Conservation (phyloP, 495 filamentous ascomycete species). For the Echria macrotheca region DNA sequence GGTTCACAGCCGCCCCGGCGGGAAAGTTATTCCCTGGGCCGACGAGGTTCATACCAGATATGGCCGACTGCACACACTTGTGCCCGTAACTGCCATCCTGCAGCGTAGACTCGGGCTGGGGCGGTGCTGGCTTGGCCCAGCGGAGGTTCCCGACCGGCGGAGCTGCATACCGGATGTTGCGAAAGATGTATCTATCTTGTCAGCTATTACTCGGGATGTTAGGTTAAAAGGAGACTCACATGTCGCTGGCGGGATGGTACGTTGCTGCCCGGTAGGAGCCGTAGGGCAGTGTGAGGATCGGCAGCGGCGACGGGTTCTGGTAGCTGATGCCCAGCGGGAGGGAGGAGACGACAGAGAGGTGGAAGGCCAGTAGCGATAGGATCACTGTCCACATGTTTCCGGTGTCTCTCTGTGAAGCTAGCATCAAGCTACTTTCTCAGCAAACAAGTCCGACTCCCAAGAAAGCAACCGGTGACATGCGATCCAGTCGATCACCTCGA, state of each 20-base stretch:
- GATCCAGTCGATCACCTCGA: too few relatives aligned
- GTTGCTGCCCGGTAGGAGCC: conserved; percentile 24
- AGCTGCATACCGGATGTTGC: conserved; percentile 55
- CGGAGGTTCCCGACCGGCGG: conserved; percentile 50
- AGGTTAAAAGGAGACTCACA: conserved; percentile 8
- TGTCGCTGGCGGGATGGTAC: conserved; percentile 16
- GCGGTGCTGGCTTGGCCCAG: conserved; percentile 50
- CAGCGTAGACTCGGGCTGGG: conserved; percentile 37
- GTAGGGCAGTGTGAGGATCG: conserved; percentile 24
- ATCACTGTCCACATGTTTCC: too few relatives aligned
- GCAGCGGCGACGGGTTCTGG: conserved; percentile 11
- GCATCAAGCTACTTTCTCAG: too few relatives aligned
- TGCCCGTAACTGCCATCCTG: conserved; percentile 47
- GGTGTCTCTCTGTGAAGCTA: too few relatives aligned
- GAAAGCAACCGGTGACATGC: too few relatives aligned
- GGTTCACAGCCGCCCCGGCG: conserved; percentile 32
- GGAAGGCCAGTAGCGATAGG: too few relatives aligned
- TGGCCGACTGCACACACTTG: conserved; percentile 39
- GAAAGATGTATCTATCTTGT: conserved; percentile 41
- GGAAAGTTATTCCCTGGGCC: conserved; percentile 32
- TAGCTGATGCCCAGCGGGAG: conserved; percentile 16
- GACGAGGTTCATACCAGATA: conserved; percentile 31
- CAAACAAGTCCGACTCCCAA: too few relatives aligned
- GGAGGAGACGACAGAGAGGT: conserved; percentile 5
- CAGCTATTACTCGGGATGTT: background rate